Base-by-base conservation (phyloP, 352 stramenopile species). In the Globisporangium radiosum region DNA sequence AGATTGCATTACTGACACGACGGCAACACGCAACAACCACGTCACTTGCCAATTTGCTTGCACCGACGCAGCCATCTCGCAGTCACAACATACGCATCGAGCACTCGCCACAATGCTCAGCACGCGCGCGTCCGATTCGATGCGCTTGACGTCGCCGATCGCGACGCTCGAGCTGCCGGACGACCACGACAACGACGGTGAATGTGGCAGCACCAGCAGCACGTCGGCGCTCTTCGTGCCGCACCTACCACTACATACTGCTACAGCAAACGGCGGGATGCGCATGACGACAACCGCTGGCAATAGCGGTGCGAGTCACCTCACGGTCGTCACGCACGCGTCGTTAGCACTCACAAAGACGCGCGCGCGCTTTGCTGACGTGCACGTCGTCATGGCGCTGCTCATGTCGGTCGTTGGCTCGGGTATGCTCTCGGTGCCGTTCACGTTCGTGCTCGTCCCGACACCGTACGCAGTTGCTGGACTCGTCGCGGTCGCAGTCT, bases 371-470 rank as follows among this genome's bases (percentile, higher is more conserved):
- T 25, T 51, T 36, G 47, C 47, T 7, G 48, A 53, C 9, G 19
- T 53, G 15, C 74, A 82, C 65, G 80, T 90, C n/a, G 87, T 90
- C 63, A 66, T 88, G 25, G 88, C 76, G 56, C 72, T 92, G 61
- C 80, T 88, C 63, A 87, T 90, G 75, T 89, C 79, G 47, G 84
- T 85, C 19, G 77, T 90, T 33, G 82, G 82, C 42, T 78, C 76
- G 13, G 82, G 82, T 17, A 80, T 92, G 76, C 67, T 92, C 13
- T 78, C 74, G 0, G 66, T 92, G 52, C 79, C 82, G 14, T 92
- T 85, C 67, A 87, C 78, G 42, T 92, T 92, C 56, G 51, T 86
- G 33, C 57, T 85, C 13, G 64, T 81, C 39, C 69, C 79, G 0
- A 70, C 69, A n/a, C 76, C 68, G 66, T 49, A 66, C 3, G 78